These are phyloP conservation scores for Paraphaeosphaeria minitans DNA, from an alignment of 2,329 filamentous ascomycete genomes.

Conservation along the genomic window DNA sequence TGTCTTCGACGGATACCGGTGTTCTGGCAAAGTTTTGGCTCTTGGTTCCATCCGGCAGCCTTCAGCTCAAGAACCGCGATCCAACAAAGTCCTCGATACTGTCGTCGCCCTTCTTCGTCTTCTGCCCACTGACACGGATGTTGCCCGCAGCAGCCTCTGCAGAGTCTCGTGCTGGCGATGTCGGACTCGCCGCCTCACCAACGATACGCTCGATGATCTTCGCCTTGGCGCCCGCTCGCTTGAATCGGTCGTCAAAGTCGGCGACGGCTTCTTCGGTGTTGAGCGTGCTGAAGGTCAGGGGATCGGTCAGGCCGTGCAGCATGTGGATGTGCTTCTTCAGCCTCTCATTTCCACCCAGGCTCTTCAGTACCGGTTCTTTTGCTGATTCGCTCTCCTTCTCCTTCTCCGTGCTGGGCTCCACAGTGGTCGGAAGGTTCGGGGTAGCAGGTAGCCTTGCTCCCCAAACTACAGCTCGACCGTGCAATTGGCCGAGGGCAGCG, in stretches of 20 bases:
- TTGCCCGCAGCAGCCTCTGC: slow-evolving; percentile 40
- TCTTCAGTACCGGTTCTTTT: neutral
- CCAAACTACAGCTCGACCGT: slow-evolving; percentile 84
- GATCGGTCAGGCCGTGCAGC: slow-evolving; percentile 79
- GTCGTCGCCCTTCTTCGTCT: slow-evolving; percentile 30
- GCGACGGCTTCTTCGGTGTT: slow-evolving; percentile 90
- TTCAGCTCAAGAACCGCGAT: slow-evolving; percentile 32
- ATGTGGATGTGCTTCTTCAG: slow-evolving; percentile 78
- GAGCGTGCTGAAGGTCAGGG: slow-evolving; percentile 73
- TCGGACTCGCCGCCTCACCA: slow-evolving; percentile 39
- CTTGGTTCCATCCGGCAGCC: neutral
- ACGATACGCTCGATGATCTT: slow-evolving; percentile 81
- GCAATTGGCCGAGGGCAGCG: slow-evolving; percentile 74
- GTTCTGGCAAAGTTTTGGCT: too few species aligned
- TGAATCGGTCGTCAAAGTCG: slow-evolving; percentile 88
- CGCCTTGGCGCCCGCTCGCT: slow-evolving; percentile 79
- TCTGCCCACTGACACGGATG: neutral
- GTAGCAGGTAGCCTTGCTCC: slow-evolving; percentile 64
- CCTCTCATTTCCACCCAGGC: neutral
- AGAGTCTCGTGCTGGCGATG: slow-evolving; percentile 11
- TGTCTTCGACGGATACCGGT: too few species aligned
- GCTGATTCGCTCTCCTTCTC: neutral
- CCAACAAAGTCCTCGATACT: slow-evolving; percentile 44
- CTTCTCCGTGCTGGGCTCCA: neutral
- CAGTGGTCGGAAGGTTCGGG: too few species aligned